Conservation (phyloP, 1,284 basidiomycete genomes). For the Sphaerobolus stellatus region DNA sequence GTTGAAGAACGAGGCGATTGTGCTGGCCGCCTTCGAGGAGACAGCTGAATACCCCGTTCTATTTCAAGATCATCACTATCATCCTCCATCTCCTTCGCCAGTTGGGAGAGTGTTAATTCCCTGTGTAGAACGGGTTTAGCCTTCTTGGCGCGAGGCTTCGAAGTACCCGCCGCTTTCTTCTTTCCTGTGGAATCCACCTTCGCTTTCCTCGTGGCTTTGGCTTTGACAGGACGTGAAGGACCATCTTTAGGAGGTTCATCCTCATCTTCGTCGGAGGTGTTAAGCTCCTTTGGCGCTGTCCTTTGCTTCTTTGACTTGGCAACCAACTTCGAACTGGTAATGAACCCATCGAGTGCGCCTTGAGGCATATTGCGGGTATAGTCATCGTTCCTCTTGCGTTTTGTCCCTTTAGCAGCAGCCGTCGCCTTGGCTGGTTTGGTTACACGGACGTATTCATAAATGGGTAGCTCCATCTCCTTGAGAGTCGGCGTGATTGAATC, state of each 20-base stretch:
- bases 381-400: slow-evolving; percentile 71
- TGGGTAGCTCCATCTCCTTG: slow-evolving; percentile 81
- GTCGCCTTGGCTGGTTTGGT: slow-evolving; percentile 21
- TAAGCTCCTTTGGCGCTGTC: slow-evolving; percentile 1
- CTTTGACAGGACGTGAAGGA: slow-evolving; percentile 41
- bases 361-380: slow-evolving; percentile 63
- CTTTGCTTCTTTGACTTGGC: slow-evolving; percentile 23
- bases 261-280: slow-evolving; percentile 48
- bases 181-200: slow-evolving; percentile 34
- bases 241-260: too few species aligned
- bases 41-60: slow-evolving; percentile 33
- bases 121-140: neutral
- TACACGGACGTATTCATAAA: slow-evolving; percentile 63
- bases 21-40: too few species aligned
- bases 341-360: slow-evolving; percentile 62
- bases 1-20: neutral
- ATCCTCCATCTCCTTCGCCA: slow-evolving; percentile 42
- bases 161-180: slow-evolving; percentile 14
- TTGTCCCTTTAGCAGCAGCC: slow-evolving; percentile 42
- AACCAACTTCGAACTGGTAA: slow-evolving; percentile 59
- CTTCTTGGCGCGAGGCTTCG: neutral
- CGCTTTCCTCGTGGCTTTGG: slow-evolving; percentile 23
- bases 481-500: slow-evolving; percentile 73
- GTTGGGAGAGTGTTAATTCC: slow-evolving; percentile 1
- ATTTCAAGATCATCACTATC: slow-evolving; percentile 59